Percentiles rank a stretch among this genome's conserved stretches.
Conservation (phyloP, 768 basidiomycete species). For the Podaxis sp. region DNA sequence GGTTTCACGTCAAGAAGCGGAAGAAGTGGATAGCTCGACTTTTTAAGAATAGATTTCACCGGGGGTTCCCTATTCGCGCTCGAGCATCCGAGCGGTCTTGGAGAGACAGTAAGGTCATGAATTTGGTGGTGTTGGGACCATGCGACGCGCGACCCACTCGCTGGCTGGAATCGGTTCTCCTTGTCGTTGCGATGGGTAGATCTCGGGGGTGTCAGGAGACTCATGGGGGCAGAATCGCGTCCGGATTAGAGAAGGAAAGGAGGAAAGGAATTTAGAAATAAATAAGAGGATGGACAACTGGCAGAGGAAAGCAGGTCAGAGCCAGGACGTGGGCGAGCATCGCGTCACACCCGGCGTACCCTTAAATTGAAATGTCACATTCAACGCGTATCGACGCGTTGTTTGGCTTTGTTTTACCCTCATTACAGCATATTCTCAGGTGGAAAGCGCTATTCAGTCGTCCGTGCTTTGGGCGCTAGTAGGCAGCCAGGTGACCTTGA, state of each 20-base stretch:
- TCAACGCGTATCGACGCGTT: conserved; percentile 39
- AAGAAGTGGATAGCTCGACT: conserved; percentile 23
- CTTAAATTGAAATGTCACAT: conserved; percentile 26
- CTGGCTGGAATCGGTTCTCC: conserved; percentile 35
- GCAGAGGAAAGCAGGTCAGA: conserved; percentile 10
- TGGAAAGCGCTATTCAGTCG: too few species aligned
- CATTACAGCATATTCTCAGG: too few species aligned
- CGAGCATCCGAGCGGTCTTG: conserved; percentile 20
- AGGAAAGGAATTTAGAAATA: conserved; percentile 18
- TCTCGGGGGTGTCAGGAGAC: conserved; percentile 59
- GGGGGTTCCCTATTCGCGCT: conserved; percentile 26
- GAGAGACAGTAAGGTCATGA: conserved; percentile 35
- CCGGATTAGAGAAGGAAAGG: conserved; percentile 11
- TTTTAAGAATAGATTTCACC: conserved; percentile 22
- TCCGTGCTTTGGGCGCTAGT: too few species aligned
- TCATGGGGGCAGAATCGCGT: conserved; percentile 30
- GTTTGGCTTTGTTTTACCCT: conserved; percentile 25
- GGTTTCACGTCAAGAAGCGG: conserved; percentile 20
- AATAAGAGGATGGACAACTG: conserved; percentile 11
- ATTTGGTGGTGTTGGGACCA: conserved; percentile 55
- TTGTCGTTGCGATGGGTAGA: conserved; percentile 46
- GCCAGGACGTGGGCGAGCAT: conserved; percentile 17
- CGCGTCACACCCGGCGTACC: conserved; percentile 19
- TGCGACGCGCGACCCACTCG: conserved; percentile 34
- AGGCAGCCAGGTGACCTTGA: too few species aligned